A percentile compares a stretch with the other conserved stretches of the same genome.
phyloP scores from a whole-genome alignment of 495 filamentous ascomycete species.

The Talaromyces adpressus region DNA sequence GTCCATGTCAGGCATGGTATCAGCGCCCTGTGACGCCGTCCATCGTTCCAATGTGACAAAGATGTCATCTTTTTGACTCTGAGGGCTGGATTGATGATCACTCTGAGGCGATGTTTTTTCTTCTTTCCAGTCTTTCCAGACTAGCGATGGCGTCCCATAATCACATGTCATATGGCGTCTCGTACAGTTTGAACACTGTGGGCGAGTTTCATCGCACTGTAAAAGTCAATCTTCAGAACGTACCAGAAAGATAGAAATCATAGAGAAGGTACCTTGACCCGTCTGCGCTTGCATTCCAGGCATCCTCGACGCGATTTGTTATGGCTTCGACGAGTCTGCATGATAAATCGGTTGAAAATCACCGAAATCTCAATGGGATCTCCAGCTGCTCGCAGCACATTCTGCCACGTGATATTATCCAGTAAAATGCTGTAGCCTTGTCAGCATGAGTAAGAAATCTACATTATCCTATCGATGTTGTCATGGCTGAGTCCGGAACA shows the following conservation, averaged over 20 bases:
- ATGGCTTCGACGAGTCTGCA: constrained; percentile 13
- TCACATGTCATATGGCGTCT: constrained; percentile 33
- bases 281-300: constrained; percentile 20
- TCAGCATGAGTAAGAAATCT: background rate
- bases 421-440: background rate
- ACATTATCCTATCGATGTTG: background rate
- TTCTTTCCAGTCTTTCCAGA: constrained; percentile 10
- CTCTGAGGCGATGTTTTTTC: background rate
- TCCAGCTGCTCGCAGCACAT: background rate
- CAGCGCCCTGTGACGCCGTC: constrained; percentile 12
- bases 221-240: background rate
- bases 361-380: background rate
- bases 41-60: background rate
- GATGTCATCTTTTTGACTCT: background rate
- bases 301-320: constrained; percentile 25
- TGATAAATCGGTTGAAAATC: background rate
- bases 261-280: constrained; percentile 28
- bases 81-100: background rate
- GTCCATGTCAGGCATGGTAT: constrained; percentile 10
- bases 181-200: constrained; percentile 31
- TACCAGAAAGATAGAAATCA: background rate
- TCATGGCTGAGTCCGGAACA: background rate
- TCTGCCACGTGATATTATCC: background rate
- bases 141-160: constrained; percentile 28
- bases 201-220: constrained; percentile 12